Evolutionary conservation across 805 yeast species (phyloP).

Genomic region (Myxozyma monticola): DNA sequence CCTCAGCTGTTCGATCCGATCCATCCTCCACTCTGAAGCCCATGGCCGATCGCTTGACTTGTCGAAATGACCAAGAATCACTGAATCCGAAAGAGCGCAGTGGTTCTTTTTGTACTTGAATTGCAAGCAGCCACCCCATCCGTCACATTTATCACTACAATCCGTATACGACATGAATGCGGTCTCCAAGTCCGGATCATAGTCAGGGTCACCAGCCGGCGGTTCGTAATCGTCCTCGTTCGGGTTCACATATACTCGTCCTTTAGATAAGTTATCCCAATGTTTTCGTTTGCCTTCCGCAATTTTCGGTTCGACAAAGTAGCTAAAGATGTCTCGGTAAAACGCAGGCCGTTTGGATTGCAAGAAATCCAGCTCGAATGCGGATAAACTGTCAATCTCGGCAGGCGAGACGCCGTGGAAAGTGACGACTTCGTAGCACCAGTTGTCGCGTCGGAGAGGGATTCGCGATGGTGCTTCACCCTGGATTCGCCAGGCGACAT

Average conservation of each 20-base stretch:
- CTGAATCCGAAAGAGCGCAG: constrained; percentile 10
- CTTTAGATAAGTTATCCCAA: constrained; percentile 18
- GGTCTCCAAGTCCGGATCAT: too few relatives aligned
- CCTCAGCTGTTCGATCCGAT: constrained; percentile 37
- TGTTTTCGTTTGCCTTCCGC: too few relatives aligned
- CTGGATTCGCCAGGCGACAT: constrained; percentile 36
- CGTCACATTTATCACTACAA: constrained; percentile 6
- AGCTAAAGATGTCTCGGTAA: constrained; percentile 37
- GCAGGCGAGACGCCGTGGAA: constrained; percentile 38
- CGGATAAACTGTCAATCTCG: constrained; percentile 33
- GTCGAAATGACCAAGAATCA: constrained; percentile 7
- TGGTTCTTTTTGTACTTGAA: constrained; percentile 2
- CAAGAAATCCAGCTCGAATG: constrained; percentile 38
- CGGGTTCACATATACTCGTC: constrained; percentile 4
- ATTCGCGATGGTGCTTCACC: constrained; percentile 36
- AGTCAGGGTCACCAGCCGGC: too few relatives aligned
- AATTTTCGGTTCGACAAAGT: constrained; percentile 30
- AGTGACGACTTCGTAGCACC: constrained; percentile 38
- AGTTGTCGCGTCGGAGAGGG: constrained; percentile 22
- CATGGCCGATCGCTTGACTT: constrained; percentile 12
- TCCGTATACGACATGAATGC: constrained; percentile 4
- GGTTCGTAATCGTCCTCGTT: too few relatives aligned
- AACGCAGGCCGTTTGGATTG: constrained; percentile 9
- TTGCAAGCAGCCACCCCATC: constrained; percentile 7
- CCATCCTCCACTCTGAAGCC: constrained; percentile 39